Conservation (phyloP, 805 yeast genomes). For the Zygosaccharomyces lentus region DNA sequence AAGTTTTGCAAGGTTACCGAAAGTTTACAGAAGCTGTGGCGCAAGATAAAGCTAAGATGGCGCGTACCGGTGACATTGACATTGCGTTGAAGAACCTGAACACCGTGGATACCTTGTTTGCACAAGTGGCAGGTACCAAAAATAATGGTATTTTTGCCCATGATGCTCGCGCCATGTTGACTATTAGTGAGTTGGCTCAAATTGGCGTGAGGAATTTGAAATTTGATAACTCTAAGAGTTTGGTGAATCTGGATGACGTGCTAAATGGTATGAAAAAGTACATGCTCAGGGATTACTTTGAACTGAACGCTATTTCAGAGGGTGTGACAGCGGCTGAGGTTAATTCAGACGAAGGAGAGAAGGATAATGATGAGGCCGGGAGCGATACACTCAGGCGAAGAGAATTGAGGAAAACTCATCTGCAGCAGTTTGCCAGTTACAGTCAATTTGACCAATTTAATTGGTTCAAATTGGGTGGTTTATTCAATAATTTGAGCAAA, state of each 20-base stretch:
- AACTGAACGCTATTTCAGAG: slow-evolving; percentile 20
- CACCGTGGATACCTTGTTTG: slow-evolving; percentile 46
- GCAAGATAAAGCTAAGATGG: slow-evolving; percentile 46
- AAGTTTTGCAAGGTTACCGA: slow-evolving; percentile 34
- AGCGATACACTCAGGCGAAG: slow-evolving; percentile 15
- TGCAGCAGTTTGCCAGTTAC: slow-evolving; percentile 26
- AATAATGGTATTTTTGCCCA: slow-evolving; percentile 47
- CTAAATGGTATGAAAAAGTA: slow-evolving; percentile 37
- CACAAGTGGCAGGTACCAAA: slow-evolving; percentile 38
- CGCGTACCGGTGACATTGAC: slow-evolving; percentile 54
- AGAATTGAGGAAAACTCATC: slow-evolving; percentile 16
- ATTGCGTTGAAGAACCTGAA: slow-evolving; percentile 44
- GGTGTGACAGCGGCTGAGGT: not conserved
- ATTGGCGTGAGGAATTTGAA: slow-evolving; percentile 58
- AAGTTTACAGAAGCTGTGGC: slow-evolving; percentile 28
- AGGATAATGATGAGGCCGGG: slow-evolving; percentile 21
- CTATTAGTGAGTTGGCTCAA: slow-evolving; percentile 58
- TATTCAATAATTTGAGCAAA: slow-evolving; percentile 44
- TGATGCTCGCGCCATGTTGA: slow-evolving; percentile 61
- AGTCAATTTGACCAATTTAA: slow-evolving; percentile 45
- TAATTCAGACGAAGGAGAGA: slow-evolving; percentile 15
- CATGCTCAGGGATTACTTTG: slow-evolving; percentile 35
- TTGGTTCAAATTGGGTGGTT: slow-evolving; percentile 57
- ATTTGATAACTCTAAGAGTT: slow-evolving; percentile 51
- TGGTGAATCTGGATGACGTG: slow-evolving; percentile 48